phyloP scores from a whole-genome alignment of 305 asterid genomes.

The Fraxinus greggii region DNA sequence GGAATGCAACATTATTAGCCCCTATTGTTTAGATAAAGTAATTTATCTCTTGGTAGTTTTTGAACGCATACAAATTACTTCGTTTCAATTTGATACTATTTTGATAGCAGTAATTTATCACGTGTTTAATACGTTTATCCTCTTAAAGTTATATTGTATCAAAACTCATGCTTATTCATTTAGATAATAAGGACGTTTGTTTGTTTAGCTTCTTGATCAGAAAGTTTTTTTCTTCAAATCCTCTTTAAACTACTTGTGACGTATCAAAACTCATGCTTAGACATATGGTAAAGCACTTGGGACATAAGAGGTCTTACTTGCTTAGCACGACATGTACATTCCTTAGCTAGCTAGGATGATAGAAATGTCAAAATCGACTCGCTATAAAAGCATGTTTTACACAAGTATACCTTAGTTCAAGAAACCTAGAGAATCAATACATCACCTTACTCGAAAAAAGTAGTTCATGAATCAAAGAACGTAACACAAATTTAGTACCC shows the following conservation, averaged over 20 bases:
- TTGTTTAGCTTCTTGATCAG: not conserved
- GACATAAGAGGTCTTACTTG: not conserved
- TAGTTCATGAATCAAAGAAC: not conserved
- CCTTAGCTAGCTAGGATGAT: not conserved
- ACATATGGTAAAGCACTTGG: not conserved
- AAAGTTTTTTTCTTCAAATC: not conserved
- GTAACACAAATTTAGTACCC: not conserved
- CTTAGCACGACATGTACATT: not conserved
- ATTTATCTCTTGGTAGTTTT: not conserved
- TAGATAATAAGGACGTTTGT: too few relatives aligned
- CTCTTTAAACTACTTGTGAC: not conserved
- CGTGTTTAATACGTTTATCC: not conserved
- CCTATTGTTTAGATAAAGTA: not conserved
- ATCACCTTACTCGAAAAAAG: not conserved
- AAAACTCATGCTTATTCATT: not conserved
- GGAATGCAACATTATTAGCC: not conserved
- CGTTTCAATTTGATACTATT: not conserved
- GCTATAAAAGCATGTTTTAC: not conserved
- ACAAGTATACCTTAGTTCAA: not conserved
- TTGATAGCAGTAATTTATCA: not conserved
- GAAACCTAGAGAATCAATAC: not conserved
- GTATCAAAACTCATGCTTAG: not conserved
- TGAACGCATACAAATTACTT: not conserved
- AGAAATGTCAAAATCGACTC: not conserved
- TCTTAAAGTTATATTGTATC: not conserved